These are phyloP conservation scores for Scenedesmus sp. DNA, from an alignment of 163 green algal species.

Conservation along the genomic window DNA sequence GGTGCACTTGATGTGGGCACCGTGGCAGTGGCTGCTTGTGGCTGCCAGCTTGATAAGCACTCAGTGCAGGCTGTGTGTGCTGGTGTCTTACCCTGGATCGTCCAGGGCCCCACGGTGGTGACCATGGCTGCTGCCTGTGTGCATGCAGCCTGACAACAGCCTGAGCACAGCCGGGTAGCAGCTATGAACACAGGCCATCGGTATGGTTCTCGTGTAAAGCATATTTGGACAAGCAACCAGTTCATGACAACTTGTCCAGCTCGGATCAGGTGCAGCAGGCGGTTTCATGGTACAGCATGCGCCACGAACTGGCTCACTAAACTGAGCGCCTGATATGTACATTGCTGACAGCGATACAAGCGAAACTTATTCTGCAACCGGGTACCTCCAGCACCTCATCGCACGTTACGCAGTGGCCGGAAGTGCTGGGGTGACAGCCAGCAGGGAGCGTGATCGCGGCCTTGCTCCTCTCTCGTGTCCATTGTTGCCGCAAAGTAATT, in stretches of 20 bases:
- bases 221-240: too few relatives aligned
- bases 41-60: too few relatives aligned
- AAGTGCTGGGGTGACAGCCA: background rate
- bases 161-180: background rate
- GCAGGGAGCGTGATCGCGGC: background rate
- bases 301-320: background rate
- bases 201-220: too few relatives aligned
- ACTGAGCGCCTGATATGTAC: background rate
- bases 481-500: background rate
- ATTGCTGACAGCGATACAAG: background rate
- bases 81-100: too few relatives aligned
- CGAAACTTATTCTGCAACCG: background rate
- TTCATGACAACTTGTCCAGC: background rate
- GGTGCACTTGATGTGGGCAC: too few relatives aligned
- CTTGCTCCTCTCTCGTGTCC: background rate
- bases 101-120: too few relatives aligned
- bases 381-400: background rate
- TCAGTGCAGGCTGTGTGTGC: too few relatives aligned
- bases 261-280: background rate
- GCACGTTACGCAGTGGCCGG: background rate
- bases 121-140: background rate
- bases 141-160: background rate
- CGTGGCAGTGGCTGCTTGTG: too few relatives aligned
- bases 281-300: background rate
- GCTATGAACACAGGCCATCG: background rate